These are phyloP conservation scores for Daldinia caldariorum DNA, from an alignment of 495 filamentous ascomycete genomes.

Conservation along the genomic window DNA sequence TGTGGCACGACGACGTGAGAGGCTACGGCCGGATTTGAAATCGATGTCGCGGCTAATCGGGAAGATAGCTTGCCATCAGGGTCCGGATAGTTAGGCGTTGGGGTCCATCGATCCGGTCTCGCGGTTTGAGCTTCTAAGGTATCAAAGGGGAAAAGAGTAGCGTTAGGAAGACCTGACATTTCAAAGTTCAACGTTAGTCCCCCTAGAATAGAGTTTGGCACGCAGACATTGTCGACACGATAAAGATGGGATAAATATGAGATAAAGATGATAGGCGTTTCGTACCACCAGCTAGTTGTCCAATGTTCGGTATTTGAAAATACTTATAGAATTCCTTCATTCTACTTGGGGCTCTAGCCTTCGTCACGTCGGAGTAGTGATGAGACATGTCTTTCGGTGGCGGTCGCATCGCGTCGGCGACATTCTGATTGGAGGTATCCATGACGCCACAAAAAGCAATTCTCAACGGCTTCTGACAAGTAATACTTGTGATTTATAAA, in stretches of 20 bases:
- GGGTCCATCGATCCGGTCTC: conserved; percentile 75
- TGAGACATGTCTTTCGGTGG: conserved; percentile 79
- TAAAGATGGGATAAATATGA: background rate
- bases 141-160: conserved; percentile 87
- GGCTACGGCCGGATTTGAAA: conserved; percentile 44
- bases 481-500: too few relatives aligned
- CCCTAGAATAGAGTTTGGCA: background rate
- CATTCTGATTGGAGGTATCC: conserved; percentile 23
- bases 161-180: conserved; percentile 75
- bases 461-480: too few relatives aligned
- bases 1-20: conserved; percentile 77
- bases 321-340: conserved; percentile 89
- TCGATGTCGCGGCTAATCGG: conserved; percentile 24
- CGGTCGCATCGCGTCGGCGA: conserved; percentile 48
- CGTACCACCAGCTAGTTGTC: conserved; percentile 88
- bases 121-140: conserved; percentile 85
- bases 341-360: conserved; percentile 66
- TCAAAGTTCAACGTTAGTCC: background rate
- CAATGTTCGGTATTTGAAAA: conserved; percentile 80
- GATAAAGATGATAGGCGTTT: conserved; percentile 24
- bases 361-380: conserved; percentile 75
- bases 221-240: too few relatives aligned
- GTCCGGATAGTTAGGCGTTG: conserved; percentile 66
- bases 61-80: conserved; percentile 42
- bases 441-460: conserved; percentile 12